Evolutionary conservation across 306 rosid species (phyloP).

Genomic region (Cucurbita ficifolia): DNA sequence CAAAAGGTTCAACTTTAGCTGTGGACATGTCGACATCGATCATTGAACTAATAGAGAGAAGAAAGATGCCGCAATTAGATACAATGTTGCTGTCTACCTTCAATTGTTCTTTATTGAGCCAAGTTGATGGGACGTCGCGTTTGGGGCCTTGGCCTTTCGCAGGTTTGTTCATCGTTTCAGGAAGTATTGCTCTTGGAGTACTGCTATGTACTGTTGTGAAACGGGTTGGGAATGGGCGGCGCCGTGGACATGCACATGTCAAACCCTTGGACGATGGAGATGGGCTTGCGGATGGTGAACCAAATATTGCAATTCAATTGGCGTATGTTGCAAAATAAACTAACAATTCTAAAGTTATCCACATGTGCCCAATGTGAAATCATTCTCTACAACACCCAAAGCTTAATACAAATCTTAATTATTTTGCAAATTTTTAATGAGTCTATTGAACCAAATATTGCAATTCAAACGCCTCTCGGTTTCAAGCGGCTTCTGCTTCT

Average conservation of each 20-base stretch:
- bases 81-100: background rate
- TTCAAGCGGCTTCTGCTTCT: too few species aligned
- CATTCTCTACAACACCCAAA: too few species aligned
- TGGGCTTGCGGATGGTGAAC: background rate
- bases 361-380: too few species aligned
- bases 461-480: too few species aligned
- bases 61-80: conserved; percentile 3
- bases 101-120: conserved; percentile 9
- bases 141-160: conserved; percentile 31
- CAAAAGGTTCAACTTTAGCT: background rate
- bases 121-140: background rate
- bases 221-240: background rate
- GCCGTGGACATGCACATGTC: background rate
- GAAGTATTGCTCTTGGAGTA: conserved; percentile 7
- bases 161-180: conserved; percentile 23
- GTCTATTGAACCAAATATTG: too few species aligned
- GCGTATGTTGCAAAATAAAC: too few species aligned
- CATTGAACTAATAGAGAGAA: background rate
- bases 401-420: too few species aligned
- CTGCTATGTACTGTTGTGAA: background rate
- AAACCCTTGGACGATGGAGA: background rate
- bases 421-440: too few species aligned
- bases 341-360: too few species aligned
- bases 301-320: background rate
- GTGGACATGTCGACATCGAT: background rate